Evolutionary conservation across 345 rosid genomes (phyloP).

Genomic region (Aquilaria malaccensis): DNA sequence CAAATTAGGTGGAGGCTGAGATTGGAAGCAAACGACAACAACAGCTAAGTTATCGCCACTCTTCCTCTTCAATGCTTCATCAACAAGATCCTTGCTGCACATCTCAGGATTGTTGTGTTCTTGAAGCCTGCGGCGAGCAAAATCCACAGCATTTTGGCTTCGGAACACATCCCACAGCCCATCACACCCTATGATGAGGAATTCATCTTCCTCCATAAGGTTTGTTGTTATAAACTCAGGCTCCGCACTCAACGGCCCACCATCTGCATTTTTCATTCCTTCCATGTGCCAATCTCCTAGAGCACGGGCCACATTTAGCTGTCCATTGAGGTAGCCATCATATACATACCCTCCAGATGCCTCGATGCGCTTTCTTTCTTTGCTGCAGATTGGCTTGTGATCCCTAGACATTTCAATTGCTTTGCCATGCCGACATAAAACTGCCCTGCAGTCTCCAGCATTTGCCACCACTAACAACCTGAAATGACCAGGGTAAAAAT

Average conservation of each 20-base stretch:
- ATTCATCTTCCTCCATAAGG: constrained; percentile 68
- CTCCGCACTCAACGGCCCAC: constrained; percentile 82
- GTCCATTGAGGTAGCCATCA: constrained; percentile 80
- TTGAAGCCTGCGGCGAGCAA: constrained; percentile 76
- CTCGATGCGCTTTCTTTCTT: constrained; percentile 63
- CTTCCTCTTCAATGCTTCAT: constrained; percentile 85
- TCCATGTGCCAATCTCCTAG: constrained; percentile 93
- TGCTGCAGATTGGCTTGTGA: constrained; percentile 67
- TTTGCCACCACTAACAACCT: constrained; percentile 84
- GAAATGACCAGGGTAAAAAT: constrained; percentile 12
- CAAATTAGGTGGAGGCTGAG: constrained; percentile 62
- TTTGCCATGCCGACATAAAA: constrained; percentile 64
- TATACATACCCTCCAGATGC: constrained; percentile 60
- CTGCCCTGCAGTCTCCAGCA: constrained; percentile 91
- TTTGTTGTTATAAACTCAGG: constrained; percentile 60
- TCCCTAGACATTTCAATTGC: constrained; percentile 87
- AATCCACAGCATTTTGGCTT: constrained; percentile 87
- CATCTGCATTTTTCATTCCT: constrained; percentile 60
- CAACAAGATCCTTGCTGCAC: constrained; percentile 72
- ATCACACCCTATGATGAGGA: constrained; percentile 77
- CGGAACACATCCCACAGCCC: constrained; percentile 93
- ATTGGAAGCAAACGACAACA: constrained; percentile 70
- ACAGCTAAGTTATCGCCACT: constrained; percentile 73
- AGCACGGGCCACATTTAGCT: constrained; percentile 77
- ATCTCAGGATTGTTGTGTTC: constrained; percentile 71